Evolutionary conservation across 768 basidiomycete genomes (phyloP), one percentile per base, ranked within the genome.

Genomic region (Dacryopinax primogenitus): DNA sequence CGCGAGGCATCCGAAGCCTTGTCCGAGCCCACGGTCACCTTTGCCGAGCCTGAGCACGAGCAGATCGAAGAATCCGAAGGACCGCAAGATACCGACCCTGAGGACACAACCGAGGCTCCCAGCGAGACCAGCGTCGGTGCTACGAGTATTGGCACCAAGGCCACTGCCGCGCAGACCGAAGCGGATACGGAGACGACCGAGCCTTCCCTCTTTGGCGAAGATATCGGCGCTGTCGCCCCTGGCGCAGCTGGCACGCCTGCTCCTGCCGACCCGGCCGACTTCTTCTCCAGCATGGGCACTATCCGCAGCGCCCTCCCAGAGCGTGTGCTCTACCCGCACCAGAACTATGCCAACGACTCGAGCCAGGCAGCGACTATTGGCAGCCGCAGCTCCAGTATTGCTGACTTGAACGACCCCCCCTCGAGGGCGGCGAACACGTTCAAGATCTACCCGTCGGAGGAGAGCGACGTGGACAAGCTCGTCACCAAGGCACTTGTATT

Each of bases 281-380:
- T 98, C 78, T 97, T 96, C 80, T 89, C 83, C 67, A 86, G 84
- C 32, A 86, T 90, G 71, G 83, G 82, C 37, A 76, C 81, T 12
- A 77, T 78, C 0, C 80, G 82, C 62, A 78, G 78, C 15, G 74
- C 74, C 0, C 69, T 79, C 16, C 77, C 77, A 1, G 74, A 74
- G 63, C 75, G 73, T 65, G 79, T 90, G 63, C 74, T 79, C 33
- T 81, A 93, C 3, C 92, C 92, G 0, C 92, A 92, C 68, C 85
- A 81, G 62, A 88, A 86, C 69, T 88, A 90, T 66, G 83, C 82
- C 2, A 74, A 87, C 33, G 92, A 92, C 71, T 94, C 93, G 0
- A 92, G 90, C 1, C 92, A 94, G 15, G 95, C 94, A 21, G 95
- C 95, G 0, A 99, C 95, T 0, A 81, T 90, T 30, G 95, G 95